These are phyloP conservation scores for Hylodesmum podocarpum DNA, from an alignment of 306 rosid species.

Conservation along the genomic window DNA sequence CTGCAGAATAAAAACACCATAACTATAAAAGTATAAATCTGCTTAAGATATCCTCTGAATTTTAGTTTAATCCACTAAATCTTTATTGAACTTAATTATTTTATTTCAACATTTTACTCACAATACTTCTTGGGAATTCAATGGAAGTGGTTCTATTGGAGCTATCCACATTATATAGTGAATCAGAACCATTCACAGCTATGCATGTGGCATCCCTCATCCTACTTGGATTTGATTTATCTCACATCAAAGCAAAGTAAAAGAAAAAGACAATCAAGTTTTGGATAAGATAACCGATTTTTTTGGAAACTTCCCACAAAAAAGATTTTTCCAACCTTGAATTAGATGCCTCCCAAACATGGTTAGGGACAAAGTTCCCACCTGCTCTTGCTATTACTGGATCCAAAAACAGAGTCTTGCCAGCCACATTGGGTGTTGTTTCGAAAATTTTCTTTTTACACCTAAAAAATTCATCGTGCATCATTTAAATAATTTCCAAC, in stretches of 20 bases:
- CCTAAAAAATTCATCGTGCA: too few species aligned
- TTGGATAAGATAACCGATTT: background rate
- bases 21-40: background rate
- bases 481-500: too few species aligned
- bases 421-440: background rate
- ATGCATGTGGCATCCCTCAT: background rate
- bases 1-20: background rate
- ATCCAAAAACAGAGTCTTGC: background rate
- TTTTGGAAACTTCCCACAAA: background rate
- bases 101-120: background rate
- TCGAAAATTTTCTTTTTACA: too few species aligned
- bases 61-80: background rate
- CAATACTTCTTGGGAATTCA: background rate
- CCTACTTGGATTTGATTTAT: background rate
- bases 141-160: background rate
- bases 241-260: background rate
- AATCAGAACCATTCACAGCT: background rate
- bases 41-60: too few species aligned
- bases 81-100: background rate
- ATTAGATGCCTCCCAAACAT: background rate
- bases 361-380: background rate
- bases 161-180: background rate
- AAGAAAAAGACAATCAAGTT: background rate
- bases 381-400: background rate
- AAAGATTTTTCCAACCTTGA: background rate